Conservation (phyloP, 306 rosid genomes). For the Dicorynia guianensis region DNA sequence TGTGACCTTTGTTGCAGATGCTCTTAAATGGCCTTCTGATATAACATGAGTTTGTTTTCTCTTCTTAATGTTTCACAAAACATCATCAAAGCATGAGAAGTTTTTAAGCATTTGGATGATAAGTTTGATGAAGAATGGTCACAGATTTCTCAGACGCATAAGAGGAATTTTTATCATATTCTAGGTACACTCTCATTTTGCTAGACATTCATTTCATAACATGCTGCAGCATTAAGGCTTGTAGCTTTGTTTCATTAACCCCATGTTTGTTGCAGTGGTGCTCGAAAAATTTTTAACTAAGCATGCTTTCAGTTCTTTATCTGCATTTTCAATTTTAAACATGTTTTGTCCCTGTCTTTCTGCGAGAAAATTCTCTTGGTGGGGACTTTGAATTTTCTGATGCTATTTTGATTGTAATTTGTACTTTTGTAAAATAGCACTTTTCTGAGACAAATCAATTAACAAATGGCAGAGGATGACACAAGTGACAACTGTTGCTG, state of each 20-base stretch:
- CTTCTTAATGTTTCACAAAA: conserved; percentile 50
- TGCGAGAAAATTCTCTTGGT: not conserved
- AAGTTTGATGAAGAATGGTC: conserved; percentile 78
- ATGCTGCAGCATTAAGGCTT: conserved; percentile 12
- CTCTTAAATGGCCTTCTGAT: conserved; percentile 18
- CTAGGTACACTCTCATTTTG: conserved; percentile 28
- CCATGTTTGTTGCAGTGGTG: not conserved
- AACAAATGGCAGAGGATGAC: conserved; percentile 95
- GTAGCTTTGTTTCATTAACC: conserved; percentile 23
- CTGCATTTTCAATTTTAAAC: not conserved
- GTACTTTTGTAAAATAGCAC: conserved; percentile 73
- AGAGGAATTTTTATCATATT: conserved; percentile 57
- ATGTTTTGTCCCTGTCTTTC: not conserved
- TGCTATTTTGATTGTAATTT: conserved; percentile 47
- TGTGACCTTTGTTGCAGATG: conserved; percentile 2
- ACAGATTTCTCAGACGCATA: conserved; percentile 60
- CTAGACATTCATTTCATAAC: conserved; percentile 14
- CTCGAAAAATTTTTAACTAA: conserved; percentile 25
- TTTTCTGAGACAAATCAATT: conserved; percentile 81
- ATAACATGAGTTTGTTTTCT: conserved; percentile 32
- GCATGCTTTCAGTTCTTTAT: conserved; percentile 22
- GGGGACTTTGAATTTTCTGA: conserved; percentile 6
- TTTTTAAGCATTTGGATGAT: conserved; percentile 49
- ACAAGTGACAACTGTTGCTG: conserved; percentile 84
- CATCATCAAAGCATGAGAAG: conserved; percentile 50